phyloP scores from a whole-genome alignment of 73 alveolate genomes.

The Loxodes magnus region DNA sequence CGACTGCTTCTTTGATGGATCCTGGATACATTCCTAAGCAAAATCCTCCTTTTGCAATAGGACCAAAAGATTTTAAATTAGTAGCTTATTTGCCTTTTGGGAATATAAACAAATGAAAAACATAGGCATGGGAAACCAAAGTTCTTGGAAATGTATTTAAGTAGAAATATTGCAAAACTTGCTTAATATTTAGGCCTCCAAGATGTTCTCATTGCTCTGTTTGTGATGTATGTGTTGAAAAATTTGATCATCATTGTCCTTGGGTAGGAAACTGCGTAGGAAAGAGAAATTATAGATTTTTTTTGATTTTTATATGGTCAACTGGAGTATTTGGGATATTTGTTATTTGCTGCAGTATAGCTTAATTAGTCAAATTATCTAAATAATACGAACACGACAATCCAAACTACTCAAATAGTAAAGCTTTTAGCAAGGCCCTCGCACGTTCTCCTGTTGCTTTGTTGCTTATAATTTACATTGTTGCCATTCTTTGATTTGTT shows the following conservation, averaged over 20 bases:
- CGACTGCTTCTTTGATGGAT: neutral
- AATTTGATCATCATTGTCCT: conserved; percentile 33
- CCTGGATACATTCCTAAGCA: conserved; percentile 15
- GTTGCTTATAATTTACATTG: too few species aligned
- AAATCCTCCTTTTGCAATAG: conserved; percentile 4
- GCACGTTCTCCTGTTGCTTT: too few species aligned
- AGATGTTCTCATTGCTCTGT: conserved; percentile 20
- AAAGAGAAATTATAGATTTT: conserved; percentile 16
- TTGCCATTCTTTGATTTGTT: too few species aligned
- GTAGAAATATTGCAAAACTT: conserved; percentile 14
- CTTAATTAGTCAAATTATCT: too few species aligned
- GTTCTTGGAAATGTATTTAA: neutral
- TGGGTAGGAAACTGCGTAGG: conserved; percentile 29
- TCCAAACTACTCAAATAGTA: too few species aligned
- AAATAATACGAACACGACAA: too few species aligned
- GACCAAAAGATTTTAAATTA: conserved; percentile 6
- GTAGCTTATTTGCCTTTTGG: neutral
- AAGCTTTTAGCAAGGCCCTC: too few species aligned
- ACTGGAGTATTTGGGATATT: too few species aligned
- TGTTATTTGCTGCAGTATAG: too few species aligned
- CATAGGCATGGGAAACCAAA: neutral
- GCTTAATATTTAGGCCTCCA: conserved; percentile 22
- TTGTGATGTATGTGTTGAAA: conserved; percentile 25
- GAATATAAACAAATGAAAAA: neutral
- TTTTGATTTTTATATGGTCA: neutral